Conservation (phyloP, 495 filamentous ascomycete species). For the Lichenothelia convexa region DNA sequence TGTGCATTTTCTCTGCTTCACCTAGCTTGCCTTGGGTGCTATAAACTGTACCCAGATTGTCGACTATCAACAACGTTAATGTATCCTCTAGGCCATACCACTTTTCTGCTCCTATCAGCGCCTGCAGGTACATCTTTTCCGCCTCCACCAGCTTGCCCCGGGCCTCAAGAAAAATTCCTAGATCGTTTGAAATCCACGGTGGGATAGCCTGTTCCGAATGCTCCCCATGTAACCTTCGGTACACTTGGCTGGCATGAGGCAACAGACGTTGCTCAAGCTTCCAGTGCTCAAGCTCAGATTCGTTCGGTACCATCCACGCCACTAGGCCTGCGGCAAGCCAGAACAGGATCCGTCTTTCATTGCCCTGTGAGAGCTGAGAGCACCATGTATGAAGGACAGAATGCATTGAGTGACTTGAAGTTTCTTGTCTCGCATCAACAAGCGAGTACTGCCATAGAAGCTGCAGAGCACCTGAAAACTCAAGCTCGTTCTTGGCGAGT, state of each 20-base stretch:
- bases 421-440: not conserved
- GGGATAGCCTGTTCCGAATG: not conserved
- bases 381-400: not conserved
- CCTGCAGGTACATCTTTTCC: too few species aligned
- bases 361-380: not conserved
- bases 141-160: constrained; percentile 18
- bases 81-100: constrained; percentile 21
- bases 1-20: too few species aligned
- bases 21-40: constrained; percentile 3
- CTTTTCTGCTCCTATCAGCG: constrained; percentile 17
- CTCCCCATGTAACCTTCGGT: not conserved
- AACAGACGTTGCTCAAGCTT: not conserved
- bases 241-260: not conserved
- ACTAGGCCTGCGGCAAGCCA: not conserved
- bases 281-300: not conserved
- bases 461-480: not conserved
- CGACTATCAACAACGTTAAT: constrained; percentile 16
- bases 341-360: not conserved
- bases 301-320: not conserved
- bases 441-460: not conserved
- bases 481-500: not conserved
- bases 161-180: constrained; percentile 1
- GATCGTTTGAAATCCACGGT: not conserved
- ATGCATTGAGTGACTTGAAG: not conserved
- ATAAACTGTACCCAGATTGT: constrained; percentile 4